Evolutionary conservation across 225 moss, liverwort and hornwort genomes (phyloP).

Genomic region (Bryoerythrophyllum caledonicum): DNA sequence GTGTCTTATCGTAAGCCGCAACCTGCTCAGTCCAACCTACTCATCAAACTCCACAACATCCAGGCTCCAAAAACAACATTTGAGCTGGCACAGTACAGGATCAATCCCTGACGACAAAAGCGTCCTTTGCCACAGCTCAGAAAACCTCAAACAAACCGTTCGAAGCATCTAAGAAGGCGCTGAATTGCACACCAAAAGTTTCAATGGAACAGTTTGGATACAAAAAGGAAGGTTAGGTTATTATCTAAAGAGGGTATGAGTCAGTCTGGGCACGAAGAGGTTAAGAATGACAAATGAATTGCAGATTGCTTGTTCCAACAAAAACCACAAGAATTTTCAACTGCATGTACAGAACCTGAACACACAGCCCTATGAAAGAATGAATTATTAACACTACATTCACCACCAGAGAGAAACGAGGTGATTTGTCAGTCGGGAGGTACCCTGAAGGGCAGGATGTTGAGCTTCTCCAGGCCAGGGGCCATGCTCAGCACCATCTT

Average conservation of each 20-base stretch:
- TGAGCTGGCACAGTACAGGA: neutral
- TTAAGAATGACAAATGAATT: conserved; percentile 2
- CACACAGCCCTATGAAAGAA: conserved; percentile 11
- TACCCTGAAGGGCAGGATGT: conserved; percentile 99
- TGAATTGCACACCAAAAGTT: no score
- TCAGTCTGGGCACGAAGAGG: no score
- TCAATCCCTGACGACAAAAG: neutral
- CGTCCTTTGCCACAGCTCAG: no score
- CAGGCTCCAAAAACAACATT: neutral
- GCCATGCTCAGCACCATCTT: conserved; percentile 98
- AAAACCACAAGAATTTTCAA: neutral
- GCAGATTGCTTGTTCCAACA: conserved; percentile 1
- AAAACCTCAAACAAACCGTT: no score
- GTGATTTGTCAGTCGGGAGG: conserved; percentile 34
- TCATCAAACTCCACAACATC: conserved; percentile 22
- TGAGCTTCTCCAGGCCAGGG: conserved; percentile 91
- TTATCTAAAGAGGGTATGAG: no score
- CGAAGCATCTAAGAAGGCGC: no score
- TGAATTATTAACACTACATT: neutral
- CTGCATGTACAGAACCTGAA: conserved; percentile 17
- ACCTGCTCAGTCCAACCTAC: conserved; percentile 64
- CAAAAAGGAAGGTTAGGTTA: no score
- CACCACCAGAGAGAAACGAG: conserved; percentile 21
- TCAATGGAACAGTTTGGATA: no score
- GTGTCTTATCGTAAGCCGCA: conserved; percentile 93